These are phyloP conservation scores for Eremochloa ophiuroides DNA, from an alignment of 176 grass and related monocot genomes.

Conservation along the genomic window DNA sequence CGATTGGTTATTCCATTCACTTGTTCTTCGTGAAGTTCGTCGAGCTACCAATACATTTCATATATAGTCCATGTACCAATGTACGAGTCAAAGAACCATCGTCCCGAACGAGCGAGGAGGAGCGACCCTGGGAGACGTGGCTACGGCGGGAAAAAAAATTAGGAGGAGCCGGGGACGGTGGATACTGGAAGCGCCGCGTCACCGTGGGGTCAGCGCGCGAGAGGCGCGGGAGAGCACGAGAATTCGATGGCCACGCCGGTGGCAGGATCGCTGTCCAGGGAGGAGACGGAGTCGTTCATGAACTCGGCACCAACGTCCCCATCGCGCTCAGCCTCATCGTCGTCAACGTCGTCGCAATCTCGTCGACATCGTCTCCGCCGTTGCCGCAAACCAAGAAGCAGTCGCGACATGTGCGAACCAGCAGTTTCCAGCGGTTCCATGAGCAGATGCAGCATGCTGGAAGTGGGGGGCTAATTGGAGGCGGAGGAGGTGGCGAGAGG, in stretches of 20 bases:
- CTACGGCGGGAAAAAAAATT: too few species aligned
- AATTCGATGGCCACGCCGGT: not conserved
- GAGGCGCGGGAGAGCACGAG: conserved; percentile 22
- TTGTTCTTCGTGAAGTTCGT: too few species aligned
- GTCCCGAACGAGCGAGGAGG: too few species aligned
- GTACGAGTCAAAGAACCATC: too few species aligned
- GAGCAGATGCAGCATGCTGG: conserved; percentile 91
- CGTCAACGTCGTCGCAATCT: conserved; percentile 11
- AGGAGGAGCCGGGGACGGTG: not conserved
- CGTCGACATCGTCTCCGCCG: conserved; percentile 29
- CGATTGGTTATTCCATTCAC: too few species aligned
- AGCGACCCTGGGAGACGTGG: too few species aligned
- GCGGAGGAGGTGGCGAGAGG: conserved; percentile 22
- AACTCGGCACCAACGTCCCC: conserved; percentile 34
- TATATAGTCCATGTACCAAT: too few species aligned
- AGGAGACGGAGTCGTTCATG: conserved; percentile 24
- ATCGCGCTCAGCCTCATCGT: not conserved
- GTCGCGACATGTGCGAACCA: conserved; percentile 53
- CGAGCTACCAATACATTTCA: too few species aligned
- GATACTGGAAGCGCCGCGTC: conserved; percentile 1
- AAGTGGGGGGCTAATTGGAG: conserved; percentile 64
- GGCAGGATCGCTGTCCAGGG: conserved; percentile 24
- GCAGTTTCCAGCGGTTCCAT: conserved; percentile 83
- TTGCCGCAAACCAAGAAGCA: conserved; percentile 41
- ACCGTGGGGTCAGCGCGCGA: conserved; percentile 4